Conservation (phyloP, 2,329 filamentous ascomycete species). For the Sporothrix dimorphospora region DNA sequence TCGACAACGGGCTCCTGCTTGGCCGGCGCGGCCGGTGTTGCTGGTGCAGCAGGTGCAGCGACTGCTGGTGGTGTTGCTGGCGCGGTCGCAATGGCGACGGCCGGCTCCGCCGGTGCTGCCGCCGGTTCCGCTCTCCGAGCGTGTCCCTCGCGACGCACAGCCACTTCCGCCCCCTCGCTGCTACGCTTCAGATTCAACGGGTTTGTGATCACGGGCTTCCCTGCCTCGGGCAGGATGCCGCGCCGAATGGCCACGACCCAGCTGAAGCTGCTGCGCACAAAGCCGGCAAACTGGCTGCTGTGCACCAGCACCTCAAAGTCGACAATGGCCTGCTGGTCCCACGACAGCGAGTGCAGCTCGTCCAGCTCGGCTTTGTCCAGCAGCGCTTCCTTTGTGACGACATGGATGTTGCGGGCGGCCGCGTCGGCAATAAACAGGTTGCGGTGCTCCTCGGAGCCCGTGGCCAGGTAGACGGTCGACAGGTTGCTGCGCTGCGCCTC, state of each 20-base stretch:
- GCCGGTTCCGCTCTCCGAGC: neutral
- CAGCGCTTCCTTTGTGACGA: conserved; percentile 39
- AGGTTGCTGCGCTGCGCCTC: conserved; percentile 34
- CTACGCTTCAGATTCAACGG: neutral
- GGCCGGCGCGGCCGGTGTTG: neutral
- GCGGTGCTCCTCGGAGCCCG: conserved; percentile 10
- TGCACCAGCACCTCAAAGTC: conserved; percentile 31
- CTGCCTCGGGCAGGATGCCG: conserved; percentile 28
- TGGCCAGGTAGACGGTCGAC: conserved; percentile 11
- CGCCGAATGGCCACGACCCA: conserved; percentile 29
- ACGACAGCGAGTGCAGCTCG: conserved; percentile 40
- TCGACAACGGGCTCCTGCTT: conserved; percentile 20
- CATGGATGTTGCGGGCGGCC: conserved; percentile 32
- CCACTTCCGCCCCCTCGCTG: neutral
- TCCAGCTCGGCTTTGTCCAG: conserved; percentile 39
- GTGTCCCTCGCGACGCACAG: neutral
- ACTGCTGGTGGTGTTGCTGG: neutral
- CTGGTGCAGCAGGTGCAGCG: neutral
- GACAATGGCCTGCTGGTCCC: conserved; percentile 35
- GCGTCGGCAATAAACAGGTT: neutral
- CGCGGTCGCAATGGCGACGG: neutral
- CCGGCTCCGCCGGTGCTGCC: neutral
- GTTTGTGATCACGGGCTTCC: conserved; percentile 6
- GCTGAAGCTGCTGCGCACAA: conserved; percentile 30
- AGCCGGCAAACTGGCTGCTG: conserved; percentile 29